Base-by-base conservation (phyloP, 2,329 filamentous ascomycete genomes). In the Juglanconis juglandina region DNA sequence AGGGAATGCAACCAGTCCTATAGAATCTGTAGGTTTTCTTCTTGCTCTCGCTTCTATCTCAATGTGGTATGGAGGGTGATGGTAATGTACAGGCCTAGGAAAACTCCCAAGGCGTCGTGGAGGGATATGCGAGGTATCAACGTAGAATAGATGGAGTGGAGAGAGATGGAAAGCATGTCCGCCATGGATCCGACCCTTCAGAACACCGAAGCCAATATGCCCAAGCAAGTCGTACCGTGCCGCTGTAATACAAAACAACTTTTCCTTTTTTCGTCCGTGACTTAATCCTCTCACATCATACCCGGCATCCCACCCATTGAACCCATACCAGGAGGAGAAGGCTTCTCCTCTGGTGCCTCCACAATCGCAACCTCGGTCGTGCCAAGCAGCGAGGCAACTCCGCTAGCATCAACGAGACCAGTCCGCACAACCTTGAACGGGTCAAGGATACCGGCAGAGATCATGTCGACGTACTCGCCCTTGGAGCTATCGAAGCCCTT, bases 381-480 rank as follows among this genome's bases (percentile, higher is more conserved):
- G 74, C 95, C 95, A 64, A 99, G 90, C 63, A 99, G 87, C 57
- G 94, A 98, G 57, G 95, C 95, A 70, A 99, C 95, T 79, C 95
- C 95, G 73, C 89, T 94, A 69, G 95, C 95, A 71, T 99, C 95
- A 71, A 93, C 86, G 62, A 99, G 88, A 72, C 92, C 94, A 65
- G 95, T 99, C 71, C 95, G 92, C 73, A 99, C 95, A 69, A 99
- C 95, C 90, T 99, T 99, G 85, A 99, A 90, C 66, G 95, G 95
- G 76, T 99, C 95, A 63, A 99, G 90, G 77, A 99, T 99, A 89
- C 95, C 95, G 68, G 92, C 87, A 65, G 85, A 77, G 73, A 99
- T 97, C 95, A 99, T 98, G 83, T 99, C 94, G 68, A 97, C 92
- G 80, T 96, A 99, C 82, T 98, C 91, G 78, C 94, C 92, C 84